Conservation (phyloP, 805 yeast genomes). For the Teunomyces barrocoloradensis region DNA sequence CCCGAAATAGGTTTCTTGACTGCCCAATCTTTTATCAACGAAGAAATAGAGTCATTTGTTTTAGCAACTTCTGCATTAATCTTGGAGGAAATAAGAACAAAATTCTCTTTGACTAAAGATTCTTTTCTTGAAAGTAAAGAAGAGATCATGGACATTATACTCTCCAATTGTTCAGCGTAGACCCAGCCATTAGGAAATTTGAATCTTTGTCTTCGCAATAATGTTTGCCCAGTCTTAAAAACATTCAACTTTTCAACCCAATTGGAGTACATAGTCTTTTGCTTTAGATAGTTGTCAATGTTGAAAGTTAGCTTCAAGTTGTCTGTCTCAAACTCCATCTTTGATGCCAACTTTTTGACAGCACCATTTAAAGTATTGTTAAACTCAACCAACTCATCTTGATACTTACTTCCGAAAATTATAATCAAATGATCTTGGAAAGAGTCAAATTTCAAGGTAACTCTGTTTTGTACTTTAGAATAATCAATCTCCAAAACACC, state of each 20-base stretch:
- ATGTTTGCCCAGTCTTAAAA: constrained; percentile 28
- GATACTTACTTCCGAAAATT: constrained; percentile 40
- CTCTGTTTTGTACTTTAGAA: constrained; percentile 51
- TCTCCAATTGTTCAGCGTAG: constrained; percentile 60
- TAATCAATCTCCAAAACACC: constrained; percentile 37
- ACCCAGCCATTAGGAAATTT: constrained; percentile 55
- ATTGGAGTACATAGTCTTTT: constrained; percentile 5
- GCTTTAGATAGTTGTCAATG: constrained; percentile 27
- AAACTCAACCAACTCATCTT: constrained; percentile 24
- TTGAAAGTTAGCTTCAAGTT: constrained; percentile 36
- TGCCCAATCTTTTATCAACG: constrained; percentile 47
- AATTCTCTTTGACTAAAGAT: constrained; percentile 37
- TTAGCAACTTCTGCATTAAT: constrained; percentile 40
- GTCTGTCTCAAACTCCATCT: constrained; percentile 34
- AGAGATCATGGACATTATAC: constrained; percentile 41
- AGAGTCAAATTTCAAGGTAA: constrained; percentile 51
- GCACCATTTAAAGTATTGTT: constrained; percentile 28
- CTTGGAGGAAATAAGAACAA: constrained; percentile 40
- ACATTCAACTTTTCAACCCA: constrained; percentile 17
- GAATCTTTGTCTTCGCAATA: constrained; percentile 43
- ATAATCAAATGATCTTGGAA: constrained; percentile 52
- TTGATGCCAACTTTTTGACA: constrained; percentile 29
- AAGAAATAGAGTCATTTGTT: constrained; percentile 27
- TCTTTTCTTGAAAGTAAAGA: constrained; percentile 37
- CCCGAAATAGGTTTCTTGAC: constrained; percentile 46